phyloP scores from a whole-genome alignment of 495 filamentous ascomycete species.

The Patellaria atrata region DNA sequence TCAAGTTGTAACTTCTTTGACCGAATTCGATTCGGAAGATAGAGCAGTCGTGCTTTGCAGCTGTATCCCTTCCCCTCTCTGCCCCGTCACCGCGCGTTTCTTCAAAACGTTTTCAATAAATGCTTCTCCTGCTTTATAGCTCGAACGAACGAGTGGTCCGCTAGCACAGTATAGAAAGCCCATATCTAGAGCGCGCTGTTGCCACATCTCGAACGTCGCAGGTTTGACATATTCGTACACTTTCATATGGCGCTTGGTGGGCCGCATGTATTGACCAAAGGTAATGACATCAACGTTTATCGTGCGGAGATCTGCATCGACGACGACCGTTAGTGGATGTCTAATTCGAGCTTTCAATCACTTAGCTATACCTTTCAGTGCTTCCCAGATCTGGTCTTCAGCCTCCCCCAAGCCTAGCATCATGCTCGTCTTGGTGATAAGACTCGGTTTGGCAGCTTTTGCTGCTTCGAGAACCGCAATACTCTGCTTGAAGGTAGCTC shows the following conservation, averaged over 20 bases:
- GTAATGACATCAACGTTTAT: constrained; percentile 85
- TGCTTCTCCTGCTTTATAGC: constrained; percentile 93
- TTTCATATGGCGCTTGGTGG: constrained; percentile 93
- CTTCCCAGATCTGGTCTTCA: constrained; percentile 72
- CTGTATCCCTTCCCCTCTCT: constrained; percentile 28
- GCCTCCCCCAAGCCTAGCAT: constrained; percentile 94
- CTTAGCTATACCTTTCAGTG: constrained; percentile 44
- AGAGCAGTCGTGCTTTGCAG: no score
- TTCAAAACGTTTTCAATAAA: constrained; percentile 97
- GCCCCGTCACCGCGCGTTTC: constrained; percentile 62
- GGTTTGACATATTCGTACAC: constrained; percentile 90
- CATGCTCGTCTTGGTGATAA: constrained; percentile 94
- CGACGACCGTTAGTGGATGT: background rate
- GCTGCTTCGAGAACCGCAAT: constrained; percentile 65
- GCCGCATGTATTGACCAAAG: constrained; percentile 98
- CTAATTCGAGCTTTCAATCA: background rate
- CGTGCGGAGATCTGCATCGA: constrained; percentile 54
- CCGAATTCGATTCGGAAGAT: no score
- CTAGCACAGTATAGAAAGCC: constrained; percentile 94
- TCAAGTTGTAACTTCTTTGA: no score
- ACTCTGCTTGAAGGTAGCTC: constrained; percentile 80
- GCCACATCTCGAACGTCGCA: constrained; percentile 79
- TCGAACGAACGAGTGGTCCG: constrained; percentile 80
- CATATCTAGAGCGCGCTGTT: constrained; percentile 77
- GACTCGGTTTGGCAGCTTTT: constrained; percentile 54